Base-by-base conservation (phyloP, 768 basidiomycete genomes). In the Termitomyces sp. region DNA sequence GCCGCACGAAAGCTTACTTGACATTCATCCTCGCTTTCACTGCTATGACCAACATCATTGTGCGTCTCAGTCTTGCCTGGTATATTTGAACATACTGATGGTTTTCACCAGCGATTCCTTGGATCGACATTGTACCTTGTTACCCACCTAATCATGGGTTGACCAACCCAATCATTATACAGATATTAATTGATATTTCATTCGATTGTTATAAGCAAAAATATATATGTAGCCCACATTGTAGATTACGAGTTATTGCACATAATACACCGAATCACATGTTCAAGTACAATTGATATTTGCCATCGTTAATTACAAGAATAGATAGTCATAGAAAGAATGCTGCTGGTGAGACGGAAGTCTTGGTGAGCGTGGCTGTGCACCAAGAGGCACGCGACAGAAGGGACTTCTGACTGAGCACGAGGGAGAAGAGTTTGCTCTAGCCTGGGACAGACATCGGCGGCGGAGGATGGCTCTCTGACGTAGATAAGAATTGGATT, bases 11-110 rank as follows among this genome's bases (percentile, higher is more conserved):
- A 66, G 79, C 74, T 35, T 94, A 94, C 69, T 76, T 94, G 70
- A 78, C 85, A 23, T 88, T 93, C 68, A 86, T 94, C 56, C 78
- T 95, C 26, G 78, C 79, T 12, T 92, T 93, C 63, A 90, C 91
- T 35, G 89, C 90, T 5, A 78, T 93, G 58, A 86, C 86, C 15
- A 91, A 89, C 64, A 68, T 78, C 45, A 83, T 87, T 67, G 75
- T 79, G 65, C 50, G 77, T 69, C 17, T 8, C 19, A 23, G 35
- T 60, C 31, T 51, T 53, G 49, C 43, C 46, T 37, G n/a, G 10
- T 8, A 45, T 46, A 23, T n/a, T 21, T 19, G 3, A 12, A 38
- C 4, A n/a, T 56, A n/a, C 47, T 49, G 44, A 45, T 35, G 1
- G 55, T 44, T 41, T 8, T 33, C 2, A 28, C 10, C 38, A 71